A percentile compares a stretch with the other conserved stretches of the same genome.
These are phyloP conservation scores for Oryza nivara DNA, from an alignment of 176 grass and related monocot genomes.

Conservation along the genomic window DNA sequence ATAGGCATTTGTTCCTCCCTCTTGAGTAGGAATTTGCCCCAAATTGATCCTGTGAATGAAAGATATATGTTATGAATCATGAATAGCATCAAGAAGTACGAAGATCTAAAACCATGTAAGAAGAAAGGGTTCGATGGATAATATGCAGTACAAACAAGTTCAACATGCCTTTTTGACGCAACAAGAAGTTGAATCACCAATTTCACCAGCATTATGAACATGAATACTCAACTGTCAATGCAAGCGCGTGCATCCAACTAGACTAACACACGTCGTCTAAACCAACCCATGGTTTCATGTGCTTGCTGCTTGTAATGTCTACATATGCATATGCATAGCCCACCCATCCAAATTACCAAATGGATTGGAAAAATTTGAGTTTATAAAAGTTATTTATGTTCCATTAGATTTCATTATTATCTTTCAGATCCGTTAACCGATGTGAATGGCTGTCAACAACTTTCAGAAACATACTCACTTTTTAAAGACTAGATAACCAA, in stretches of 20 bases:
- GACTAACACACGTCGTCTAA: slow-evolving; percentile 1
- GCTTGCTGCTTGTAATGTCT: slow-evolving; percentile 19
- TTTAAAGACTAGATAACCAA: neutral
- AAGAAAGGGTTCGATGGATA: slow-evolving; percentile 6
- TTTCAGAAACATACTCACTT: neutral
- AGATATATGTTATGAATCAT: slow-evolving; percentile 66
- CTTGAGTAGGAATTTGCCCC: slow-evolving; percentile 85
- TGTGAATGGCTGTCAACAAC: neutral
- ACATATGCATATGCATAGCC: slow-evolving; percentile 14
- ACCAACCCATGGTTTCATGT: slow-evolving; percentile 16
- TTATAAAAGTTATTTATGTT: neutral
- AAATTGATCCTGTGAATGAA: slow-evolving; percentile 82
- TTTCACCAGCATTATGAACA: slow-evolving; percentile 31
- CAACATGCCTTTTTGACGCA: slow-evolving; percentile 18
- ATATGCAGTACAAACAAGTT: slow-evolving; percentile 38
- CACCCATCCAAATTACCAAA: slow-evolving; percentile 20
- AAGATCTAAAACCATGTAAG: slow-evolving; percentile 5
- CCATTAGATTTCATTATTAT: slow-evolving; percentile 14
- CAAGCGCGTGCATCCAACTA: slow-evolving; percentile 3
- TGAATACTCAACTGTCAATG: slow-evolving; percentile 7
- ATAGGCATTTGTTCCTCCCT: slow-evolving; percentile 86
- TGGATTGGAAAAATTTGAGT: slow-evolving; percentile 15
- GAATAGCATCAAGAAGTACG: slow-evolving; percentile 37
- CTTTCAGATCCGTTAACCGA: neutral
- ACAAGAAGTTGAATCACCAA: slow-evolving; percentile 12